Evolutionary conservation across 2,329 filamentous ascomycete species (phyloP), one percentile per base, ranked within the genome.

Genomic region (Fusarium tupiense): DNA sequence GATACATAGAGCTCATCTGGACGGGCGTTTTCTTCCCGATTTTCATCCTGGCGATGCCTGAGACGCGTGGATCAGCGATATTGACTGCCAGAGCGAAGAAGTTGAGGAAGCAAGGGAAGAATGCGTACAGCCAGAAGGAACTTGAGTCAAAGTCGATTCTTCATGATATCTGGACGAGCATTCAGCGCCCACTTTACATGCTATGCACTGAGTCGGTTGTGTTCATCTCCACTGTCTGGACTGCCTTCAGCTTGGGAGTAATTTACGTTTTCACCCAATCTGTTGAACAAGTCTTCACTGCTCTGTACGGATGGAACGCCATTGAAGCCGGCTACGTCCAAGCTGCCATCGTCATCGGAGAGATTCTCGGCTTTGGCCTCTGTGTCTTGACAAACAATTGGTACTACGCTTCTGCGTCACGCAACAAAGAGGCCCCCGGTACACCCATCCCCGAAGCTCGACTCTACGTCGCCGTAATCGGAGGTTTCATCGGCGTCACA

Each of bases 1-100:
- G 71, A 0, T 68, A 73, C 8, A 73, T 73, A 16, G 71, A 73
- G 14, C 63, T 73, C 11, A 73, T 73, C 6, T 73, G 70, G 71
- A 73, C 71, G 0, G 67, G 57, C 0, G 70, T 61, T 12, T 70
- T 73, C 59, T 73, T 73, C 8, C 71, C 71, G 0, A 67, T 73
- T 1, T 73, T 73, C 4, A 73, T 73, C 17, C 3, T 73, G n/a
- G 70, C 66, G 2, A 31, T 73, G 49, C 66, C 70, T 9, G 71
- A 73, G 17, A 72, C 71, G 0, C n/a, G 71, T 31, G 70, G 70
- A 0, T 73, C 71, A 2, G 71, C 67, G 0, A 73, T 73, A 1
- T 33, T 73, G 17, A 67, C 61, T 1, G 26, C 54, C 0, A 9
- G 71, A 10, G 71, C 71, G 1, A 70, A 58, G 11, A 67, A 47